Evolutionary conservation across 176 grass and related monocot species (phyloP).

Genomic region (Tillandsia fasciculata): DNA sequence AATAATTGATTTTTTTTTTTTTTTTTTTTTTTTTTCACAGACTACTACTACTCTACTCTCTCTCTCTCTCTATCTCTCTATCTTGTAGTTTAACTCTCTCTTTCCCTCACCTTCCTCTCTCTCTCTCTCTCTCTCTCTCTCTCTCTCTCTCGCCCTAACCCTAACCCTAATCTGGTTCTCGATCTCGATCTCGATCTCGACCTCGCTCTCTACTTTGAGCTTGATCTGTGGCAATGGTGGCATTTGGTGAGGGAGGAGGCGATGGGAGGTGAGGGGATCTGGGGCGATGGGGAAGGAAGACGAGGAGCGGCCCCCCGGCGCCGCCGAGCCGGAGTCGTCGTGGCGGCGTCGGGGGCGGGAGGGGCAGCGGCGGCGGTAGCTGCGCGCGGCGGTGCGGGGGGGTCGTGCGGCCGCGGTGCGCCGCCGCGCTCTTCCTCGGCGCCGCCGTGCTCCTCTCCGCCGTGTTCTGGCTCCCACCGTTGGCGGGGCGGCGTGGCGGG

Average conservation of each 20-base stretch:
- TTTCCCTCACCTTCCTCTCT: slow-evolving; percentile 52
- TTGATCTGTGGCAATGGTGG: slow-evolving; percentile 15
- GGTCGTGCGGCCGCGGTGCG: slow-evolving; percentile 43
- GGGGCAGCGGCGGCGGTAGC: slow-evolving; percentile 3
- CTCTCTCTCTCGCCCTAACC: not conserved
- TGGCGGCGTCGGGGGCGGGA: not conserved
- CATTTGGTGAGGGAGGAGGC: slow-evolving; percentile 15
- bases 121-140: slow-evolving; percentile 10
- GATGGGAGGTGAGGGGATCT: slow-evolving; percentile 16
- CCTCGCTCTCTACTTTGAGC: not conserved
- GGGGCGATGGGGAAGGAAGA: slow-evolving; percentile 16
- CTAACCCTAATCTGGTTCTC: slow-evolving; percentile 12
- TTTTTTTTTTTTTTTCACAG: too few relatives aligned
- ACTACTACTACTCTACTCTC: not conserved
- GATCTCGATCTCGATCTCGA: not conserved
- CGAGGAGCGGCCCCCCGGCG: slow-evolving; percentile 19
- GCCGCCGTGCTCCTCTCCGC: slow-evolving; percentile 48
- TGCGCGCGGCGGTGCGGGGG: slow-evolving; percentile 12
- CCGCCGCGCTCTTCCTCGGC: slow-evolving; percentile 46
- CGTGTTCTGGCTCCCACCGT: slow-evolving; percentile 68
- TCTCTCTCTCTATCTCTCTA: slow-evolving; percentile 29
- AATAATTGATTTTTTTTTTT: too few relatives aligned
- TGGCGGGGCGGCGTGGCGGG: slow-evolving; percentile 22
- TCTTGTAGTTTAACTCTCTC: slow-evolving; percentile 45
- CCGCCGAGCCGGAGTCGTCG: slow-evolving; percentile 4